phyloP scores from a whole-genome alignment of 306 rosid species.

The Rosa rugosa region DNA sequence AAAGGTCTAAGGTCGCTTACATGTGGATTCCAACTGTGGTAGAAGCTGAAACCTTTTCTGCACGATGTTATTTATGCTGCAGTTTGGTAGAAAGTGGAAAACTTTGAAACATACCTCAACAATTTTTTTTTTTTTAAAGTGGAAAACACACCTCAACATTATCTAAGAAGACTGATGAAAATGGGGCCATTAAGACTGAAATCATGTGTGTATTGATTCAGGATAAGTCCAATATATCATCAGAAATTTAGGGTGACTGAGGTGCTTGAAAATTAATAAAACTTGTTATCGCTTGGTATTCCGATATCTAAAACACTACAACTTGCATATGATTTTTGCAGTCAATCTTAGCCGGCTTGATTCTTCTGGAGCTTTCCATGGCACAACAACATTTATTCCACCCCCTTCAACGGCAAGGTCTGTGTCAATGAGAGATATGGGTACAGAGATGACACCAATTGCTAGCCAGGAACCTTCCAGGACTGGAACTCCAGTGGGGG shows the following conservation, averaged over 20 bases:
- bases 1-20: background rate
- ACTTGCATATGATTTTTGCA: constrained; percentile 35
- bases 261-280: background rate
- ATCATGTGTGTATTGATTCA: background rate
- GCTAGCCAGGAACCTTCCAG: constrained; percentile 99
- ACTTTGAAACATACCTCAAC: background rate
- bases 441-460: constrained; percentile 98
- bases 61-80: background rate
- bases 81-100: background rate
- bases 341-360: constrained; percentile 80
- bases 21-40: background rate
- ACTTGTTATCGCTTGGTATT: background rate
- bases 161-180: background rate
- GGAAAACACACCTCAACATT: background rate
- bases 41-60: background rate
- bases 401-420: constrained; percentile 95
- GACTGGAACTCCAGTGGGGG: constrained; percentile 92
- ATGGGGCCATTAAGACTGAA: background rate
- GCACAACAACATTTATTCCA: constrained; percentile 78
- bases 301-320: background rate
- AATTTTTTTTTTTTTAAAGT: background rate
- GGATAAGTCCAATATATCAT: background rate
- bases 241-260: background rate
- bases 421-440: constrained; percentile 99
- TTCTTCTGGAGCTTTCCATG: constrained; percentile 67